Percentiles rank a stretch among this genome's conserved stretches.
Conservation (phyloP, 352 stramenopile species). For the Phytopythium chamaehyphon region DNA sequence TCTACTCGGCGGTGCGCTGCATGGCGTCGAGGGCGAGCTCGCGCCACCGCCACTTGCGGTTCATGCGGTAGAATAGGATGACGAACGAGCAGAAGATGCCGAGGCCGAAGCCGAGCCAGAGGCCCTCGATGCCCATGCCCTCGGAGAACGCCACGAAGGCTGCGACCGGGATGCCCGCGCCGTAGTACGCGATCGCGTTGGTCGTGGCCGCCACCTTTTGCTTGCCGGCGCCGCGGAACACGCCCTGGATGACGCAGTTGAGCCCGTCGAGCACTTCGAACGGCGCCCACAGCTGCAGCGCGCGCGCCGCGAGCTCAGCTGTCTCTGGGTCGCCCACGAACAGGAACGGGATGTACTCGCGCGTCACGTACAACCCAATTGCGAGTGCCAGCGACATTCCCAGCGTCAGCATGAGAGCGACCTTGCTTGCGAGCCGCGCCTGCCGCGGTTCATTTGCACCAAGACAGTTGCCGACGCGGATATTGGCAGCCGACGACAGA, state of each 20-base stretch:
- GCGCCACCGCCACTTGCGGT: slow-evolving; percentile 25
- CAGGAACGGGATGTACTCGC: slow-evolving; percentile 18
- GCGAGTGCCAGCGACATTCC: slow-evolving; percentile 22
- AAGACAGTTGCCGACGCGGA: slow-evolving; percentile 62
- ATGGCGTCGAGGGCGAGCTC: slow-evolving; percentile 31
- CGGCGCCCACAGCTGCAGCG: slow-evolving; percentile 40
- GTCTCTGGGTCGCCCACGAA: slow-evolving; percentile 44
- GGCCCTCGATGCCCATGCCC: slow-evolving; percentile 40
- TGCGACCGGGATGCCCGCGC: slow-evolving; percentile 63
- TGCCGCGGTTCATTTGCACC: slow-evolving; percentile 39
- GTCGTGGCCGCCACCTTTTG: slow-evolving; percentile 56
- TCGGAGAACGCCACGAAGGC: slow-evolving; percentile 48
- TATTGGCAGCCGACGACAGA: slow-evolving; percentile 43
- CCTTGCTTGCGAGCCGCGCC: slow-evolving; percentile 34
- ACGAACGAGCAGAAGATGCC: slow-evolving; percentile 30
- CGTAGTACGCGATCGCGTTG: slow-evolving; percentile 75
- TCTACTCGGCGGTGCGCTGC: slow-evolving; percentile 24
- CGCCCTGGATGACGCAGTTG: slow-evolving; percentile 52
- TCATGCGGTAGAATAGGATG: slow-evolving; percentile 32
- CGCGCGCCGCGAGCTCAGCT: slow-evolving; percentile 28
- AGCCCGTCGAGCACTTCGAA: slow-evolving; percentile 48
- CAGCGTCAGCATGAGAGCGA: slow-evolving; percentile 30
- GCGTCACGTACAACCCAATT: slow-evolving; percentile 18
- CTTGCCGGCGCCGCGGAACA: slow-evolving; percentile 59
- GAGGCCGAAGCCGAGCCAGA: slow-evolving; percentile 54